Evolutionary conservation across 495 filamentous ascomycete genomes (phyloP), one percentile per base, ranked within the genome.

Genomic region (Aspergillus kassunensis): DNA sequence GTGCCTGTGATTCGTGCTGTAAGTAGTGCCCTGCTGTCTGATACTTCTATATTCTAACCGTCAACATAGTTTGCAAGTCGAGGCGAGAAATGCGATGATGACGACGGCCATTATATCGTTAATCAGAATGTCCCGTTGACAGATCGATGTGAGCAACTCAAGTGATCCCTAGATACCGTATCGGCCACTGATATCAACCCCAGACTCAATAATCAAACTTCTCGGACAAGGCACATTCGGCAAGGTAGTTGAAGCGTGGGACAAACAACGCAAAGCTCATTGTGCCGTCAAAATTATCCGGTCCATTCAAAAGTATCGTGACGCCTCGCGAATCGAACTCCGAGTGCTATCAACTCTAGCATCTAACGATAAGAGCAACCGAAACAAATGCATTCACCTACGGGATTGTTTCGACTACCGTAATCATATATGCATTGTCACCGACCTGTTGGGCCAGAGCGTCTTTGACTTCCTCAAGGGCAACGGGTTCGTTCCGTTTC

Each of bases 391-490:
- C 73, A 98, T 98, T 45, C 93, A 98, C 67, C 77, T 98, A 20
- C 83, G 92, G 23, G 93, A 98, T 62, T 97, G 91, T 70, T 98
- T 98, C 72, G 93, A 98, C 65, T 97, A 87, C 75, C 83, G 92
- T 18, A 93, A 93, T 44, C 93, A 98, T 66, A 98, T 98, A 59
- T 98, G 93, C 76, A 98, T 98, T 60, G 93, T 98, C 58, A 98
- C 95, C 65, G 93, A 97, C 66, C 76, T 98, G 16, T 78, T 97
- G 19, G 93, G 93, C 19, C 91, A 96, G 60, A 97, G 92, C 63
- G 93, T 98, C 16, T 98, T 98, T 67, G 93, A 98, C 73, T 98
- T 98, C 62, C 76, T 98, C 37, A 98, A 98, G 73, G 83, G 84
- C 59, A 97, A 97, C 66, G 76, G 77, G 40, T 98, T 97, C 66